These are phyloP conservation scores for Miscanthus sacchariflorus DNA, from an alignment of 202 grass and related monocot species.

Conservation along the genomic window DNA sequence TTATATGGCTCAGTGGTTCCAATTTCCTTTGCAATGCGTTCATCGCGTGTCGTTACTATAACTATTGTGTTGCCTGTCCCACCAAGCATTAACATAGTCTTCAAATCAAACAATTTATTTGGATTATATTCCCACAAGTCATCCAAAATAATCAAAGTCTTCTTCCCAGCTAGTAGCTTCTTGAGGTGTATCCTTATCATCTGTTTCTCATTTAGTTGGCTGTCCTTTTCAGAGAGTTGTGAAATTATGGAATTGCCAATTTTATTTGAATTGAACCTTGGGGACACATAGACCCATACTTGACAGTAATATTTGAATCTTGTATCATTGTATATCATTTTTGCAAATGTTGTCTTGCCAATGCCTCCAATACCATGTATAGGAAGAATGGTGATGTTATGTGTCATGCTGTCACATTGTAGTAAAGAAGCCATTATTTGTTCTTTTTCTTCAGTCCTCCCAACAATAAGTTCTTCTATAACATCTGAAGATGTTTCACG, in stretches of 20 bases:
- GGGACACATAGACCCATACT: background rate
- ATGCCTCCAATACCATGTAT: conserved; percentile 1
- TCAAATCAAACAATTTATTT: background rate
- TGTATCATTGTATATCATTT: background rate
- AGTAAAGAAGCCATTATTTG: too few species aligned
- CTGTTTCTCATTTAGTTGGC: background rate
- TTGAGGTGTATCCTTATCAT: background rate
- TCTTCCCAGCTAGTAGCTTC: background rate
- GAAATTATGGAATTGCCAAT: background rate
- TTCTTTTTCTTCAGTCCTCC: too few species aligned
- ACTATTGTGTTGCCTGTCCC: background rate
- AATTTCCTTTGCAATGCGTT: background rate
- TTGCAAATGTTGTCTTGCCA: background rate
- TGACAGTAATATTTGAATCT: background rate
- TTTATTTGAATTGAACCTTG: background rate
- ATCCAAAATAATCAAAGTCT: background rate
- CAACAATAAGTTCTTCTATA: too few species aligned
- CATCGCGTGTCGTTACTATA: background rate
- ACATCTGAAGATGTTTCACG: too few species aligned
- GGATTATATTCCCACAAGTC: background rate
- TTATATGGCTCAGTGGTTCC: background rate
- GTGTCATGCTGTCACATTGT: too few species aligned
- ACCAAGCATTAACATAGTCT: background rate
- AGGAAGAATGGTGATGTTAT: background rate
- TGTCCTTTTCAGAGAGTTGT: background rate